phyloP scores from a whole-genome alignment of 148 eudicot species.

The Salicornia ramosissima region DNA sequence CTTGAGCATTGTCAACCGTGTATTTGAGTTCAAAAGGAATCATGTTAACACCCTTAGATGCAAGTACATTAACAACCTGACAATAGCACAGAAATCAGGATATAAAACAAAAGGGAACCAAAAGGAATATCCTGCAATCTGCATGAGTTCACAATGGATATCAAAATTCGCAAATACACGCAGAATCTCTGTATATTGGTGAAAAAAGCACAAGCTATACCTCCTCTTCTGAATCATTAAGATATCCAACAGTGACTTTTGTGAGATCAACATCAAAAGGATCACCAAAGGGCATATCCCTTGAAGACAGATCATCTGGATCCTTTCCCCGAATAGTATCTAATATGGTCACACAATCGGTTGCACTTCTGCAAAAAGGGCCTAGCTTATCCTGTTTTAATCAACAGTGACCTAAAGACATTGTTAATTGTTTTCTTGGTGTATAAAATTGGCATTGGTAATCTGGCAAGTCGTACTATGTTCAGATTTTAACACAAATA shows the following conservation, averaged over 20 bases:
- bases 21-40: slow-evolving; percentile 79
- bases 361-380: slow-evolving; percentile 86
- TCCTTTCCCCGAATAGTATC: slow-evolving; percentile 75
- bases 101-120: background rate
- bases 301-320: slow-evolving; percentile 76
- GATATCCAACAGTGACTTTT: slow-evolving; percentile 79
- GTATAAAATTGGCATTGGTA: background rate
- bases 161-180: background rate
- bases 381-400: slow-evolving; percentile 85
- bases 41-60: slow-evolving; percentile 79
- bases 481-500: background rate
- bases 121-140: background rate
- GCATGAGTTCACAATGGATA: background rate
- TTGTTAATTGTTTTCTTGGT: too few relatives aligned
- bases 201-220: slow-evolving; percentile 30
- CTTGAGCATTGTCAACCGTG: slow-evolving; percentile 76
- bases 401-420: background rate
- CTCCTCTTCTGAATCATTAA: slow-evolving; percentile 87
- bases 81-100: background rate
- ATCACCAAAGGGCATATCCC: slow-evolving; percentile 54
- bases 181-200: background rate
- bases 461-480: background rate
- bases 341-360: slow-evolving; percentile 66
- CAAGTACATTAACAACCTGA: slow-evolving; percentile 75
- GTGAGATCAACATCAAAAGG: slow-evolving; percentile 76